Conservation (phyloP, 139 green algal genomes). For the Ettlia oleoabundans region DNA sequence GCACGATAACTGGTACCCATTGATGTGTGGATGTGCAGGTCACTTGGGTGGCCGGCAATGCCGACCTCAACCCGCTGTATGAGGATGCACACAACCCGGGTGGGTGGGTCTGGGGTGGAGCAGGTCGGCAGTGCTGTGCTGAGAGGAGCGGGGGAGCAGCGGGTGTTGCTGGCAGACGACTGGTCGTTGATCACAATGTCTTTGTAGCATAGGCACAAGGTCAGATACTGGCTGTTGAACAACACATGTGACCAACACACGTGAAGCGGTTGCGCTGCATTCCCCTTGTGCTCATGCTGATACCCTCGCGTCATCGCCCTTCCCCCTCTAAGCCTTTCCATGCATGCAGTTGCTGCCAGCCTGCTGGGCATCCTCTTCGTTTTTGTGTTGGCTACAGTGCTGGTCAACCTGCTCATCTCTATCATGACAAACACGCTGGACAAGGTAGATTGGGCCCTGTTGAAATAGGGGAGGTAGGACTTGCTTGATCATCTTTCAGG, state of each 20-base stretch:
- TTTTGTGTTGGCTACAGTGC: constrained; percentile 15
- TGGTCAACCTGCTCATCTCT: constrained; percentile 34
- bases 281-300: neutral
- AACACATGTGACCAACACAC: too few species aligned
- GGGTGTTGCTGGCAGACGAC: too few species aligned
- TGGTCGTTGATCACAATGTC: too few species aligned
- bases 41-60: constrained; percentile 11
- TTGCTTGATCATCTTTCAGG: neutral
- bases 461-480: neutral
- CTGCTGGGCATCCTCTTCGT: constrained; percentile 21
- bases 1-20: neutral
- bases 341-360: constrained; percentile 9
- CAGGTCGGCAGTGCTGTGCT: neutral
- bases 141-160: too few species aligned
- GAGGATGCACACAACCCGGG: constrained; percentile 20
- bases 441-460: constrained; percentile 21
- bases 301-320: neutral
- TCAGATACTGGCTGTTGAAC: too few species aligned
- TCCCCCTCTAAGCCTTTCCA: neutral
- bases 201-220: neutral
- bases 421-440: constrained; percentile 57
- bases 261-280: neutral
- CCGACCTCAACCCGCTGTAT: constrained; percentile 27
- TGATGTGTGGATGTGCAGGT: neutral
- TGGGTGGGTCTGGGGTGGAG: neutral